phyloP scores from a whole-genome alignment of 2,329 filamentous ascomycete genomes.

The Grosmannia clavigera region DNA sequence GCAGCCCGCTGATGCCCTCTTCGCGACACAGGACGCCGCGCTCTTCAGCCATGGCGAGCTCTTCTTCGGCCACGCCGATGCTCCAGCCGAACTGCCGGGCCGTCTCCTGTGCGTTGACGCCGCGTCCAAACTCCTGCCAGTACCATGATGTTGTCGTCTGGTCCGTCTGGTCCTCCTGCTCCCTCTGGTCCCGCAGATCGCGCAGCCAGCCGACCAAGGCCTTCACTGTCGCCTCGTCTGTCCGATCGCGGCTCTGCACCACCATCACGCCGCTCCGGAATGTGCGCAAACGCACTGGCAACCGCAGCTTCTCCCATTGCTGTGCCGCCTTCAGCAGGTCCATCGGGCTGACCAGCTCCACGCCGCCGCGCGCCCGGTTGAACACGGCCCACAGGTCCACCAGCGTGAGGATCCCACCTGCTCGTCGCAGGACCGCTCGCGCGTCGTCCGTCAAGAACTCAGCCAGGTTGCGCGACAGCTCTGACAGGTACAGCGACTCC shows the following conservation, averaged over 20 bases:
- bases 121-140: constrained; percentile 64
- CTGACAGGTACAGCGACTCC: constrained; percentile 79
- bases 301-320: constrained; percentile 74
- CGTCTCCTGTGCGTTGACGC: constrained; percentile 79
- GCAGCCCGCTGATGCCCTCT: constrained; percentile 78
- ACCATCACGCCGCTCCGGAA: constrained; percentile 94
- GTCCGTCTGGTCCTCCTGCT: constrained; percentile 20
- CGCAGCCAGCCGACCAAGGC: constrained; percentile 66
- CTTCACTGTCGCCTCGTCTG: constrained; percentile 78
- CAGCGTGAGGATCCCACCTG: constrained; percentile 78
- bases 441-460: constrained; percentile 83
- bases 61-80: constrained; percentile 86
- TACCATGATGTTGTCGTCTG: constrained; percentile 51
- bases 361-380: constrained; percentile 82
- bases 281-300: constrained; percentile 74
- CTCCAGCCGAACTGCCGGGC: constrained; percentile 94
- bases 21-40: constrained; percentile 78
- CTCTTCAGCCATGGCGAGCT: constrained; percentile 95
- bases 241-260: constrained; percentile 77
- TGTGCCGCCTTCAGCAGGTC: constrained; percentile 86
- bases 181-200: constrained; percentile 48
- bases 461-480: constrained; percentile 71
- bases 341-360: constrained; percentile 81
- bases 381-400: constrained; percentile 92
- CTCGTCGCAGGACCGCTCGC: constrained; percentile 61